Base-by-base conservation (phyloP, 2,329 filamentous ascomycete species). In the Cordyceps militaris region DNA sequence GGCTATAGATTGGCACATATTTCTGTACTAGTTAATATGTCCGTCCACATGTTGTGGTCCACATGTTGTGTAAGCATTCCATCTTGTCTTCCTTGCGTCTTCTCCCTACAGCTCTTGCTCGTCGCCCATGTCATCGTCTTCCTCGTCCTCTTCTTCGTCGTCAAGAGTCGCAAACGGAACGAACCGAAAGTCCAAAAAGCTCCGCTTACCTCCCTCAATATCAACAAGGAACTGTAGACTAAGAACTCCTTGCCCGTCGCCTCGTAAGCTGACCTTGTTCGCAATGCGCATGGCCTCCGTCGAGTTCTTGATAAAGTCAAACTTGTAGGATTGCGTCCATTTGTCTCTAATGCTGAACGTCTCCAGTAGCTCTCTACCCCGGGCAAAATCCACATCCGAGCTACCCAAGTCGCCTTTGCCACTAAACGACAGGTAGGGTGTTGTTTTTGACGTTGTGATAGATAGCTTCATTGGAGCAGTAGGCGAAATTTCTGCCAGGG, bases 171-270 rank as follows among this genome's bases (percentile, higher is more conserved):
- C 77, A 56, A 85, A 86, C 16, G 90, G 89, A 58, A 95, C 86
- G 67, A 94, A 90, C 21, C 88, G 79, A 70, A 93, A 95, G 70
- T 94, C 89, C 24, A 94, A 79, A 72, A 93, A 95, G 64, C 85
- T 89, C 40, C 85, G 77, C 24, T 79, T 78, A 5, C 82, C 80
- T 7, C 82, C 81, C 61, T 94, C 90, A 43, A 92, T 79, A 68
- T 97, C 91, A 16, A 99, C 87, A 88, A 99, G 94, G 66, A 97
- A 97, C 68, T 99, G 94, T 69, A 97, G 74, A 71, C 90, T 97
- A 62, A 99, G 72, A 30, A 99, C 93, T 0, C 94, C 93, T 69
- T 96, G 90, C 2, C 82, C 79, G 71, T 99, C 94, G 0, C 91
- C 87, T 16, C 94, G 81, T 61, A 99, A 81, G 68, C 91, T 96